Percentiles rank a stretch among this genome's conserved stretches.
phyloP scores from a whole-genome alignment of 2,329 filamentous ascomycete species.

The Colletotrichum musicola region DNA sequence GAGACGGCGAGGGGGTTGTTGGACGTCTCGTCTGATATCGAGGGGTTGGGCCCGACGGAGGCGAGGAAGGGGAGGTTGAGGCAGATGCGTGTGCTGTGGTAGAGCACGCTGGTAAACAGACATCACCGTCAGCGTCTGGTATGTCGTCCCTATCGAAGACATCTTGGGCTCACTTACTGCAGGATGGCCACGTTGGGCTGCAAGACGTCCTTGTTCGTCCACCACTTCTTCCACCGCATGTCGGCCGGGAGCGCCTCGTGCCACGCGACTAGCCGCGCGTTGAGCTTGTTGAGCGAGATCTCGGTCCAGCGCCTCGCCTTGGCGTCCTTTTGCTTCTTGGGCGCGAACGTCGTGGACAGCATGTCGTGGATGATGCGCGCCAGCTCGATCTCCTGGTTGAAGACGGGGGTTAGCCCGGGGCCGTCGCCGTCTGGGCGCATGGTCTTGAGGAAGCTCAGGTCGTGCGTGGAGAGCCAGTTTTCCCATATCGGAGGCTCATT shows the following conservation, averaged over 20 bases:
- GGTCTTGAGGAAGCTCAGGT: slow-evolving; percentile 40
- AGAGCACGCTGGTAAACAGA: background rate
- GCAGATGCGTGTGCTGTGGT: slow-evolving; percentile 25
- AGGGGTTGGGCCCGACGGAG: slow-evolving; percentile 5
- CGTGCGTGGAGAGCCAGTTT: slow-evolving; percentile 28
- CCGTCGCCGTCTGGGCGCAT: slow-evolving; percentile 43
- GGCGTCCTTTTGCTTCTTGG: slow-evolving; percentile 13
- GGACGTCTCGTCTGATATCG: background rate
- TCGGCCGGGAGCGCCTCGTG: slow-evolving; percentile 20
- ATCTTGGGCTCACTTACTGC: slow-evolving; percentile 1
- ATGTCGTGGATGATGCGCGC: slow-evolving; percentile 42
- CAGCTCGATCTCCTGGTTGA: slow-evolving; percentile 42
- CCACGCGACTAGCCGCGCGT: slow-evolving; percentile 23
- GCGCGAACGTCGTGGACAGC: slow-evolving; percentile 32
- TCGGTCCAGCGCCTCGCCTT: slow-evolving; percentile 10
- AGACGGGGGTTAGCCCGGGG: slow-evolving; percentile 34
- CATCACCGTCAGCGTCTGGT: background rate
- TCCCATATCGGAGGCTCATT: slow-evolving; percentile 26
- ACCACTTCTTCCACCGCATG: slow-evolving; percentile 34
- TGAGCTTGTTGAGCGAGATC: slow-evolving; percentile 13
- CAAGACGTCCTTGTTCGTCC: slow-evolving; percentile 25
- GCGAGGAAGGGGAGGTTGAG: slow-evolving; percentile 31
- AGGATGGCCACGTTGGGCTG: slow-evolving; percentile 19
- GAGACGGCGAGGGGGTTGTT: slow-evolving; percentile 6
- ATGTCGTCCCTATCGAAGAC: accelerated